Evolutionary conservation across 2,329 filamentous ascomycete species (phyloP), one percentile per base, ranked within the genome.

Genomic region (Hymenoscyphus fructigenus): DNA sequence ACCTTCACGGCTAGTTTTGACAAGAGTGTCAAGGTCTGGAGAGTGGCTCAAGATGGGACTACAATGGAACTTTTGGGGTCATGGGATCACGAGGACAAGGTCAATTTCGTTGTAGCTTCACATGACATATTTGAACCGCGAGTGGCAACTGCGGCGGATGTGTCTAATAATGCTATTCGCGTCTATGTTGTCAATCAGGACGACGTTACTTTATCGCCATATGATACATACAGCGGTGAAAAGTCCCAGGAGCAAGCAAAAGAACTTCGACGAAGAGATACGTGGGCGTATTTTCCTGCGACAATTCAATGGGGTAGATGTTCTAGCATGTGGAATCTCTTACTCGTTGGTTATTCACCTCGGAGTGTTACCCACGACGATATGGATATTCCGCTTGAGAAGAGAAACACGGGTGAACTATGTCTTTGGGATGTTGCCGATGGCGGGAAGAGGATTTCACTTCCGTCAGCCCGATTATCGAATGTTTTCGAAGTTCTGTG

Each of bases 401-500:
- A 84, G 69, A 72, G 71, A n/a, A 80, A 85, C 59, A 82, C 85
- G 0, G 87, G 87, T 10, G 85, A 88, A 70, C 80, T 89, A 2
- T 83, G 83, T 50, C 73, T 89, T 1, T 89, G 85, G 85, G 80
- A 89, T 71, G 32, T 55, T 14, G 81, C 83, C 0, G 62, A 73
- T 0, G 77, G 76, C 1, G 62, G 62, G 1, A 38, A 56, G 0
- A 77, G 79, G 56, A 76, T 87, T 56, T 78, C 77, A 4, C 79
- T 89, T 3, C 76, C 79, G 23, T 82, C 83, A 2, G 82, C 80
- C 1, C 82, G 81, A 0, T 82, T 81, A 0, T 81, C 85, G 57
- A 89, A 89, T 64, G 84, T 88, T 1, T 89, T 89, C 56, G 87
- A 89, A 70, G 83, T 88, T 1, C 77, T 81, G 0, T 89, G 87